A percentile compares a stretch with the other conserved stretches of the same genome.
Evolutionary conservation across 495 filamentous ascomycete species (phyloP).

Genomic region (Xanthoparmelia taractica): DNA sequence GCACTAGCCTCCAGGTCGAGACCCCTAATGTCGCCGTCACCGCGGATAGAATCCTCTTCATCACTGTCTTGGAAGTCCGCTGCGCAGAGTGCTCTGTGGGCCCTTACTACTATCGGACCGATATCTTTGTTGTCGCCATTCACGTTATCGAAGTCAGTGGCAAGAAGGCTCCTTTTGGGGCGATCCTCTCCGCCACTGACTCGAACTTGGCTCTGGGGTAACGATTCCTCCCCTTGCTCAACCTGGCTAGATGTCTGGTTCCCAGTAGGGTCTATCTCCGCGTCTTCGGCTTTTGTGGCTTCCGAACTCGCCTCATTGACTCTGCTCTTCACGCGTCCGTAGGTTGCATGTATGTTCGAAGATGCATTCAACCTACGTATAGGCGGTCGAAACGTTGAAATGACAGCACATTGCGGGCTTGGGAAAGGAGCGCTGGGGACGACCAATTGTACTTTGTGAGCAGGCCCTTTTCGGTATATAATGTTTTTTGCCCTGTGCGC

Average conservation of each 20-base stretch:
- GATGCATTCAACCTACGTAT: neutral
- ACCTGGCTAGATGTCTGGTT: neutral
- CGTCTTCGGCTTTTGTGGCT: neutral
- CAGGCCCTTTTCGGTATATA: neutral
- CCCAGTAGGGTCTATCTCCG: neutral
- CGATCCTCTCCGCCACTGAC: neutral
- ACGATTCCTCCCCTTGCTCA: neutral
- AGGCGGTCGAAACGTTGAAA: neutral
- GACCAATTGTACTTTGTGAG: neutral
- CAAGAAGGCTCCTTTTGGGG: neutral
- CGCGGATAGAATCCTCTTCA: neutral
- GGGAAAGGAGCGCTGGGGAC: neutral
- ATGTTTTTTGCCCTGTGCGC: neutral
- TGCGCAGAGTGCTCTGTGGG: neutral
- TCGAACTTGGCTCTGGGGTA: neutral
- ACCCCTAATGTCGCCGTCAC: neutral
- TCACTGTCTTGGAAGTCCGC: constrained; percentile 5
- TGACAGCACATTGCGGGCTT: neutral
- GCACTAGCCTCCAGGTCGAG: neutral
- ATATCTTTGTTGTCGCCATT: neutral
- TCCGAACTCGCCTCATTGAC: neutral
- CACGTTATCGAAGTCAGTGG: neutral
- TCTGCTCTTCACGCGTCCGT: neutral
- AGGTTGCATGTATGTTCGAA: neutral
- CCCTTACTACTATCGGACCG: neutral